These are phyloP conservation scores for Cryptococcus depauperatus DNA, from an alignment of 1,284 basidiomycete genomes.

Conservation along the genomic window DNA sequence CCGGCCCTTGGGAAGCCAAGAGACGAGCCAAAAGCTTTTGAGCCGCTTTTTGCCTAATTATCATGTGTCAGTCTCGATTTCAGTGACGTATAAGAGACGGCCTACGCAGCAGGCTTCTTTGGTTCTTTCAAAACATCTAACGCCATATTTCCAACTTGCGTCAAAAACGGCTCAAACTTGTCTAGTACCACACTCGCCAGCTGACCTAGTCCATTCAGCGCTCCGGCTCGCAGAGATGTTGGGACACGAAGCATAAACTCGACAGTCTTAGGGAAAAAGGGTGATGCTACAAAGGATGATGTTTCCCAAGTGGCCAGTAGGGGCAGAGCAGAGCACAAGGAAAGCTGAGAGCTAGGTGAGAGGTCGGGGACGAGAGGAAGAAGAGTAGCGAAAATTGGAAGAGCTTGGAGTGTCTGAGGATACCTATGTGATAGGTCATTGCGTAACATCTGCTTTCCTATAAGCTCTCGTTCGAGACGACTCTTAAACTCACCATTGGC, in stretches of 20 bases:
- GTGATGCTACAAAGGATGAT: constrained; percentile 10
- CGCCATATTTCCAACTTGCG: constrained; percentile 14
- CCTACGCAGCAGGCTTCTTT: constrained; percentile 14
- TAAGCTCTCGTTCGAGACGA: background rate
- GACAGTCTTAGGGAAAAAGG: constrained; percentile 15
- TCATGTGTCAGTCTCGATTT: background rate
- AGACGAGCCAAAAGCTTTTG: constrained; percentile 22
- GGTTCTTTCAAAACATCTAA: constrained; percentile 11
- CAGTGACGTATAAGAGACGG: background rate
- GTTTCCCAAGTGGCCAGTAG: constrained; percentile 30
- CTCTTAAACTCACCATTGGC: constrained; percentile 23
- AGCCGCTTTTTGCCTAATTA: constrained; percentile 15
- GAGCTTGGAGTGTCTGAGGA: constrained; percentile 16
- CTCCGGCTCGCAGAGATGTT: background rate
- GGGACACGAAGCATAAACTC: constrained; percentile 17
- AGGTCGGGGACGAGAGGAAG: constrained; percentile 8
- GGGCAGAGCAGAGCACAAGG: constrained; percentile 26
- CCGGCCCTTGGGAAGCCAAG: constrained; percentile 25
- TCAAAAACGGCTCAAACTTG: constrained; percentile 23
- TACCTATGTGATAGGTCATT: constrained; percentile 21
- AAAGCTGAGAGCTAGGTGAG: constrained; percentile 7
- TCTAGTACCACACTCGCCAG: constrained; percentile 22
- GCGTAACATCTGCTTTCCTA: constrained; percentile 19
- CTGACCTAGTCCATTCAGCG: constrained; percentile 23
- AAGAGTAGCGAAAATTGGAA: constrained; percentile 18